Conservation (phyloP, 225 moss, liverwort and hornwort species). For the Physcomitrellopsis africana region DNA sequence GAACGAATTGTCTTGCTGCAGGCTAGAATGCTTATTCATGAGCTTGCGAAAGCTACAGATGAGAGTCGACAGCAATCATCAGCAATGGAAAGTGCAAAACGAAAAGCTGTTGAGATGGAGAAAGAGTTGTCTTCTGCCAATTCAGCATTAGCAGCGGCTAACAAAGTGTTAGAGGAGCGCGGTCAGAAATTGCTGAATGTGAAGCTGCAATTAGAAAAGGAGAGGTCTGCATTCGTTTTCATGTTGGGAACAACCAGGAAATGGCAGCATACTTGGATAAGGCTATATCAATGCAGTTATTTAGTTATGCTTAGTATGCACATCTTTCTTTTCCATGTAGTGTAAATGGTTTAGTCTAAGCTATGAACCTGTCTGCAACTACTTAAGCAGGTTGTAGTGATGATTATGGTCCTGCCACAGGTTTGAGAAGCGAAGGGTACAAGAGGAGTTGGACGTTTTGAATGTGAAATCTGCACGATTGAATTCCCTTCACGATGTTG, state of each 20-base stretch:
- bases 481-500: slow-evolving; percentile 67
- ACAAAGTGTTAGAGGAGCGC: slow-evolving; percentile 73
- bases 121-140: slow-evolving; percentile 72
- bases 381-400: not conserved
- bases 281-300: not conserved
- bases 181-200: slow-evolving; percentile 70
- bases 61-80: slow-evolving; percentile 75
- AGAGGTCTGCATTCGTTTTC: slow-evolving; percentile 55
- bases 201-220: slow-evolving; percentile 75
- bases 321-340: not conserved
- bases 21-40: slow-evolving; percentile 75
- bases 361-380: slow-evolving; percentile 11
- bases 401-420: slow-evolving; percentile 36
- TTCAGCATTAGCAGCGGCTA: slow-evolving; percentile 65
- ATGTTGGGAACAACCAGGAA: slow-evolving; percentile 11
- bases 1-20: slow-evolving; percentile 45
- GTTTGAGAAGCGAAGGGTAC: slow-evolving; percentile 85
- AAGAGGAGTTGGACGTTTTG: slow-evolving; percentile 78
- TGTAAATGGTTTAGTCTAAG: slow-evolving; percentile 4
- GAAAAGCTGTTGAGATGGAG: slow-evolving; percentile 72
- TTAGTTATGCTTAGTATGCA: not conserved
- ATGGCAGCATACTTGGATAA: not conserved
- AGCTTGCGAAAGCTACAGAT: slow-evolving; percentile 83
- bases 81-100: slow-evolving; percentile 76
- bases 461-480: slow-evolving; percentile 61